Evolutionary conservation across 495 filamentous ascomycete species (phyloP), one percentile per base, ranked within the genome.

Genomic region (Coniosporium apollinis): DNA sequence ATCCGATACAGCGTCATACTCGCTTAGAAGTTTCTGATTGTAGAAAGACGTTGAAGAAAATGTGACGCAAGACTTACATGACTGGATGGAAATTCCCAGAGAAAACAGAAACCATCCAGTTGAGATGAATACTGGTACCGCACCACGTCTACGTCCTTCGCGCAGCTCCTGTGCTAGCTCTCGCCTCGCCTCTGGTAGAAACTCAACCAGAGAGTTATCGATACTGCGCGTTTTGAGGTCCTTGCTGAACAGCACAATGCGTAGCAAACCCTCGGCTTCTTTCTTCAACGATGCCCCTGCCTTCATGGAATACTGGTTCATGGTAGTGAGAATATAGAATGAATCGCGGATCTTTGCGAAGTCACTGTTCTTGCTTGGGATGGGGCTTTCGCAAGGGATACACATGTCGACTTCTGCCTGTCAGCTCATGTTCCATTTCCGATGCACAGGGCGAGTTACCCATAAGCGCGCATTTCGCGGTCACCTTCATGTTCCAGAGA

Each of bases 401-500:
- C 9, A 47, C 62, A 65, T 62, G 26, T 65, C 61, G 8, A 57
- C 54, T 38, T 6, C 24, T n/a, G n/a, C n/a, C n/a, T n/a, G n/a
- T n/a, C n/a, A 26, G 24, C 7, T 26, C 24, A 8, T 26, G 8
- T 8, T 13, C 24, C 13, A 7, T 15, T 19, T 32, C 6, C 2
- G 38, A 28, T 10, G 40, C 2, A 15, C 20, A 3, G 16, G 8
- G 15, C 5, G 5, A 33, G 31, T 13, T 26, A 47, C 39, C 39
- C 44, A 62, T 54, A 33, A 61, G 39, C 6, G 62, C 62, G 22
- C 57, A 62, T 41, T 57, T 66, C 11, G 54, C 61, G 3, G 50
- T 60, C 13, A 66, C 48, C 42, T 48, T 56, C 45, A 66, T 64
- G 31, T 66, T 62, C 61, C 62, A 65, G 3, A 65, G 51, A 3